Conservation (phyloP, 768 basidiomycete species). For the Lactarius tabidus region DNA sequence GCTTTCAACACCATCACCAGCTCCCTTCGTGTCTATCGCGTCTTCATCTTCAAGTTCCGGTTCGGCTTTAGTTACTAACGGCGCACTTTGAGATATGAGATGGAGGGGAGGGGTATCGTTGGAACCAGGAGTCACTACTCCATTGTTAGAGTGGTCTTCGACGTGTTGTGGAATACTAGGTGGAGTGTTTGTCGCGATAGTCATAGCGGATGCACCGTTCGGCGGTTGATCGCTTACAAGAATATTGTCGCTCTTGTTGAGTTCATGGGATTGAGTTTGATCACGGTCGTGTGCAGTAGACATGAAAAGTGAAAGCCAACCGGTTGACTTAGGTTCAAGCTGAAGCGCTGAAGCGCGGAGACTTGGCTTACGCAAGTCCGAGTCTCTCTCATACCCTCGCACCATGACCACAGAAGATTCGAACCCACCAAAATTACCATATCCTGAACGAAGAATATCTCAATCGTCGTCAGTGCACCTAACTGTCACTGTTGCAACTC, state of each 20-base stretch:
- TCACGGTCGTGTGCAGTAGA: conserved; percentile 10
- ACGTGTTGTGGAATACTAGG: not conserved
- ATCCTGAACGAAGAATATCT: conserved; percentile 16
- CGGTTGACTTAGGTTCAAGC: not conserved
- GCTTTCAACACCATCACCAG: conserved; percentile 26
- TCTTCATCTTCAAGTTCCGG: not conserved
- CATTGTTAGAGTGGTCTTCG: not conserved
- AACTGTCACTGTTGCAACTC: not conserved
- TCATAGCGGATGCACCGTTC: not conserved
- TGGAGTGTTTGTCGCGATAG: not conserved
- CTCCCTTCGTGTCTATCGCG: conserved; percentile 14
- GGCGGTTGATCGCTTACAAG: not conserved
- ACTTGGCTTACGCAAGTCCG: conserved; percentile 14
- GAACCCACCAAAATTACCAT: not conserved
- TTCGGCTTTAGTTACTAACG: not conserved
- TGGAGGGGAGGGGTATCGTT: not conserved
- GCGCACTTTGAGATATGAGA: conserved; percentile 1
- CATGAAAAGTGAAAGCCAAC: conserved; percentile 9
- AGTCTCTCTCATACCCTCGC: not conserved
- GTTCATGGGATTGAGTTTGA: conserved; percentile 1
- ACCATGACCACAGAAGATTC: not conserved
- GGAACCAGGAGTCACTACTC: not conserved
- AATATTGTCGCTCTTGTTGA: not conserved
- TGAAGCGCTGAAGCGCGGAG: not conserved
- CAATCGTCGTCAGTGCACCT: conserved; percentile 25